Conservation (phyloP, 148 eudicot species). For the Nepenthes gracilis region DNA sequence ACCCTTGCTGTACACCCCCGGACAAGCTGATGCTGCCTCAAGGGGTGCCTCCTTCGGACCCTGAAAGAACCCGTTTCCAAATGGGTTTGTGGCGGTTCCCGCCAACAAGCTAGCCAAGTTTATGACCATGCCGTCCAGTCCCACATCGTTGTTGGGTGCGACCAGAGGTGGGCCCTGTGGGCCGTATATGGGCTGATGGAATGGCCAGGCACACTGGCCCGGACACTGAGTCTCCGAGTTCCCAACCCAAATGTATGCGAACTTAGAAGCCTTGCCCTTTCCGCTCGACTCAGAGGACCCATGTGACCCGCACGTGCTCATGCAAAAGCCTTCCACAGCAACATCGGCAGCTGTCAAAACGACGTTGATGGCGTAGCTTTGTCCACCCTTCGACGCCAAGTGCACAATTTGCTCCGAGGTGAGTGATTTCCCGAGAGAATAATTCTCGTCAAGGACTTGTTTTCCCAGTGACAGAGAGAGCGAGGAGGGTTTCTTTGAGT, state of each 20-base stretch:
- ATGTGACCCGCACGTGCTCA: too few relatives aligned
- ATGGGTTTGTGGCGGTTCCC: constrained; percentile 2
- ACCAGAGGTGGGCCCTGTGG: constrained; percentile 4
- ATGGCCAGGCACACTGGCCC: too few relatives aligned
- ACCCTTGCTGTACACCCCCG: background rate
- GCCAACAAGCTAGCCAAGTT: too few relatives aligned
- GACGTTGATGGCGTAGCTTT: constrained; percentile 5
- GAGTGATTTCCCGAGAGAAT: too few relatives aligned
- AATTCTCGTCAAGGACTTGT: constrained; percentile 2
- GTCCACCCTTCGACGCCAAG: constrained; percentile 7
- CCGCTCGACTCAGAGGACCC: too few relatives aligned
- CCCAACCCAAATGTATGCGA: background rate
- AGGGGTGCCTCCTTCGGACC: too few relatives aligned
- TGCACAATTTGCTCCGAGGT: background rate
- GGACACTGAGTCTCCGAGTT: too few relatives aligned
- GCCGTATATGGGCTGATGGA: constrained; percentile 2
- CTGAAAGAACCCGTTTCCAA: too few relatives aligned
- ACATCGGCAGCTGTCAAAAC: constrained; percentile 9
- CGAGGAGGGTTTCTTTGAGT: too few relatives aligned
- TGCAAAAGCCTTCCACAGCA: constrained; percentile 9
- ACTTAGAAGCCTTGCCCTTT: background rate
- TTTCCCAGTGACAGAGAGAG: too few relatives aligned
- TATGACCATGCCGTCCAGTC: constrained; percentile 4
- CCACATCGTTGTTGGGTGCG: constrained; percentile 1
- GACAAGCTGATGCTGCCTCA: too few relatives aligned